Base-by-base conservation (phyloP, 192 early-diverging fungal genomes). In the Dissophora ornata region DNA sequence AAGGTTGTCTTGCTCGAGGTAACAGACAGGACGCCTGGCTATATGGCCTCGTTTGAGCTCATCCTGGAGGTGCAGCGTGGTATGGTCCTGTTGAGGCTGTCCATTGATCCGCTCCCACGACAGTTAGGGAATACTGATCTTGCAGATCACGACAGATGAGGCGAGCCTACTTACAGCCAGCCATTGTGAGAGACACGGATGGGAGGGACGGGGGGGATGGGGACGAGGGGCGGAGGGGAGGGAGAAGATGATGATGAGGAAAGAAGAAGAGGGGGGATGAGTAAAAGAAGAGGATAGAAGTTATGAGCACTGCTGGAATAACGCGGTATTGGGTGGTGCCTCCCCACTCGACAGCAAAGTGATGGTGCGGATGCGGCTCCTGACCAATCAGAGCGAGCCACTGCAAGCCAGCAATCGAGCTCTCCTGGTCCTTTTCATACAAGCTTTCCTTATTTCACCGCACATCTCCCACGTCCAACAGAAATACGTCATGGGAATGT, bases 351-450 rank as follows among this genome's bases (percentile, higher is more conserved):
- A 57, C 19, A 25, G 16, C 45, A 15, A 21, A 41, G 9, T 51
- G 24, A 59, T 59, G 12, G 57, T 59, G 57, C 38, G 34, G 38
- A 24, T 26, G 15, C 16, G 10, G 16, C 18, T 22, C 36, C 38
- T 56, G 47, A 69, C 67, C 67, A 69, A 69, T 69, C 57, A 57
- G 21, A 68, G 56, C 47, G 56, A 59, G 66, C 66, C 66, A 68
- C 66, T 68, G 38, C 41, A 57, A 57, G 41, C 34, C 3, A n/a
- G 44, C 36, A 25, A 25, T 29, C 44, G 48, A 54, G 54, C 62
- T 54, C 28, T 33, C 24, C 30, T 34, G 6, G 15, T 47, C 18
- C 4, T 47, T 47, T 47, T 10, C 49, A 13, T 4, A 24, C 49
- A 4, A 9, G 12, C 44, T 45, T 10, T 45, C 44, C 18, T n/a